Evolutionary conservation across 257 asterid species (phyloP), one percentile per base, ranked within the genome.

Genomic region (Lycium ferocissimum): DNA sequence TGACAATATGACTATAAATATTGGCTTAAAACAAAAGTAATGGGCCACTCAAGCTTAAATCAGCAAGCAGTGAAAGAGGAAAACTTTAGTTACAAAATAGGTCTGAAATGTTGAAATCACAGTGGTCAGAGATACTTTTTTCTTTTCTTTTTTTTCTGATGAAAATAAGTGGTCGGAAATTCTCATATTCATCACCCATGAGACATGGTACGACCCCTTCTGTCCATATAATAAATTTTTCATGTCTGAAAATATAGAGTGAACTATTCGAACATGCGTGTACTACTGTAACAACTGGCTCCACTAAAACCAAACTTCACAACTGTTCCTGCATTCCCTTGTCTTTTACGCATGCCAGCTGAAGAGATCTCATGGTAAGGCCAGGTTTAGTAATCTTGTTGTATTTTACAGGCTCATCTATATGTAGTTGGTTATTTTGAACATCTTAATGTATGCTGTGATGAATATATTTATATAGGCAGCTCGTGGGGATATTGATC

Each of bases 161-260:
- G 33, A 26, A 26, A 26, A 26, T 26, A 26, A 26, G 33, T 26
- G 33, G 33, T 26, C 33, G 33, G 33, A 75, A 13, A 22, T 75
- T 43, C 81, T 49, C 62, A 73, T 73, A 66, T 37, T 69, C 76
- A 69, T 69, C 76, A 33, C 73, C 17, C 40, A 73, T 73, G 81
- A 73, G 61, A 47, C 12, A 73, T 73, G 81, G 81, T 47, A 73
- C n/a, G 0, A 73, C 3, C 15, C 0, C 17, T 47, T 73, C 57
- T 73, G n/a, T 20, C 80, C 80, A 73, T 73, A 73, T 20, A 45
- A 20, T 47, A n/a, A 2, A 11, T 45, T 40, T 73, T 72, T 11
- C 58, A 20, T 5, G 80, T 11, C n/a, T 45, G 1, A 11, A 71
- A 45, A 45, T 45, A 73, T 5, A 72, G 20, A 9, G 57, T 43